Evolutionary conservation across 2,329 filamentous ascomycete genomes (phyloP).

Genomic region (Botryotinia globosa): DNA sequence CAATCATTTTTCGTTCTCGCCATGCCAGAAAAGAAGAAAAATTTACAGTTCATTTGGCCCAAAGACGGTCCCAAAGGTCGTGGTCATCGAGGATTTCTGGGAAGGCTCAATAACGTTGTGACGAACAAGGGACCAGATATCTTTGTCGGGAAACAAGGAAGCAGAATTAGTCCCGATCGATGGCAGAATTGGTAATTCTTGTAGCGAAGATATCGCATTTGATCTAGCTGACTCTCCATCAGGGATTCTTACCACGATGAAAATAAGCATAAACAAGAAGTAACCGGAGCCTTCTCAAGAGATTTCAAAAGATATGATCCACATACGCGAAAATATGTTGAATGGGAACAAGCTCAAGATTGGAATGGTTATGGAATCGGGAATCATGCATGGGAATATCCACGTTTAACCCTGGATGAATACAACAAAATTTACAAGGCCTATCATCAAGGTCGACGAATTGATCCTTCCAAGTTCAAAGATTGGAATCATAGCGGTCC

Average conservation of each 20-base stretch:
- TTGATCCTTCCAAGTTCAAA: slow-evolving; percentile 27
- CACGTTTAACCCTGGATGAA: slow-evolving; percentile 33
- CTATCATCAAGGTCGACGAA: slow-evolving; percentile 6
- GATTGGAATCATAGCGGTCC: slow-evolving; percentile 34
- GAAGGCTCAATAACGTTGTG: slow-evolving; percentile 40
- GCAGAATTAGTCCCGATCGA: slow-evolving; percentile 28
- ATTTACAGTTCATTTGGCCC: slow-evolving; percentile 35
- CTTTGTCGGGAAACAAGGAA: slow-evolving; percentile 36
- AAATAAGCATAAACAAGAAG: slow-evolving; percentile 8
- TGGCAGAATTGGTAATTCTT: slow-evolving; percentile 37
- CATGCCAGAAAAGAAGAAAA: slow-evolving; percentile 18
- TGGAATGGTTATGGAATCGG: slow-evolving; percentile 24
- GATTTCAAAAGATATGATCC: slow-evolving; percentile 34
- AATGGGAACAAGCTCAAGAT: slow-evolving; percentile 30
- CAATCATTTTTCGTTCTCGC: neutral
- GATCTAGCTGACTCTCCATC: slow-evolving; percentile 1
- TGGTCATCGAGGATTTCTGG: slow-evolving; percentile 32
- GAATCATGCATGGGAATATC: slow-evolving; percentile 24
- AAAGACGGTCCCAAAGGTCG: slow-evolving; percentile 34
- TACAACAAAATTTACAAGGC: slow-evolving; percentile 22
- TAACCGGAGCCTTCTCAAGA: slow-evolving; percentile 22
- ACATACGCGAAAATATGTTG: slow-evolving; percentile 30
- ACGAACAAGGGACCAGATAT: slow-evolving; percentile 44
- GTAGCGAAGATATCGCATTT: neutral
- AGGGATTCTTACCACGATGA: slow-evolving; percentile 37